These are phyloP conservation scores for Nematocida parisii DNA, from an alignment of 371 early-diverging fungal genomes.

Conservation along the genomic window DNA sequence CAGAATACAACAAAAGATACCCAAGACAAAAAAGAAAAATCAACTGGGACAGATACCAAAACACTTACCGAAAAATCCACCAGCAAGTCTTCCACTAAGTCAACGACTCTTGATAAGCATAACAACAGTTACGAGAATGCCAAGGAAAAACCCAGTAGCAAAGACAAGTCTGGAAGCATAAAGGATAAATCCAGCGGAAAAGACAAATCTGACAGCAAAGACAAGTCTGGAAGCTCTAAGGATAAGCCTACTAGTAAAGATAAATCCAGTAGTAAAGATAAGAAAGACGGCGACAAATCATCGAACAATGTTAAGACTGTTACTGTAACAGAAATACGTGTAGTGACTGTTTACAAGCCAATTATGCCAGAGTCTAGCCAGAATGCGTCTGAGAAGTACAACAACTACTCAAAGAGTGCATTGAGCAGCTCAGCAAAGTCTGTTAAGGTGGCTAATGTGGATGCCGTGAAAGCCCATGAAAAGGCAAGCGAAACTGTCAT, in stretches of 20 bases:
- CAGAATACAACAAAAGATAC: background rate
- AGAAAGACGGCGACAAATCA: background rate
- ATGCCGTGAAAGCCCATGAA: background rate
- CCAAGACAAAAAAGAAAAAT: background rate
- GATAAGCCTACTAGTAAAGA: background rate
- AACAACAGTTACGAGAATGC: background rate
- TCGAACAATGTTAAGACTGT: background rate
- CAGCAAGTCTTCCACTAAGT: background rate
- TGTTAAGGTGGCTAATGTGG: background rate
- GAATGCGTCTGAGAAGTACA: background rate
- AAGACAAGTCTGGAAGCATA: background rate
- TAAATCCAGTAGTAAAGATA: background rate
- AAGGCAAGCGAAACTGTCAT: background rate
- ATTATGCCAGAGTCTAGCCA: background rate
- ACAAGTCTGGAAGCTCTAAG: background rate
- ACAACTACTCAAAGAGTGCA: background rate
- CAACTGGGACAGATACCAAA: background rate
- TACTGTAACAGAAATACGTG: constrained; percentile 7
- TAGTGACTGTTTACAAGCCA: constrained; percentile 13
- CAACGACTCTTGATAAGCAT: background rate
- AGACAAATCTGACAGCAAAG: background rate
- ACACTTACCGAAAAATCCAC: background rate
- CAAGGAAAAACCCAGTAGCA: background rate
- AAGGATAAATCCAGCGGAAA: background rate
- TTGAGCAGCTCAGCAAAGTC: background rate